phyloP scores from a whole-genome alignment of 129 eudicot species.

The Lactuca saligna region DNA sequence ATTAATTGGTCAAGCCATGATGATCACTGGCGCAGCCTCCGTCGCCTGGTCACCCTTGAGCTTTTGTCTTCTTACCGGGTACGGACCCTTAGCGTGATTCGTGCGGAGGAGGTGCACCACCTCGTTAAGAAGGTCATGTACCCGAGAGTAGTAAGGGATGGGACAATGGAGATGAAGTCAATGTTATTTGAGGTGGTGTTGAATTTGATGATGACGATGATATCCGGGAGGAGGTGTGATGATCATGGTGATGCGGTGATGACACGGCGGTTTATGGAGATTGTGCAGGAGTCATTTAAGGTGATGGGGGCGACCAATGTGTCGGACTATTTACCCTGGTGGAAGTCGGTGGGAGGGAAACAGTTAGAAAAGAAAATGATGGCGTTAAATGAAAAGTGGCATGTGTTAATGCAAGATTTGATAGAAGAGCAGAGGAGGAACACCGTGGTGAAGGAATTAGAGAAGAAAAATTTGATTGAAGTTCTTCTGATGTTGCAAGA shows the following conservation, averaged over 20 bases:
- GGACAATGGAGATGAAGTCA: conserved; percentile 28
- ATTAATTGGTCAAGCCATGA: conserved; percentile 28
- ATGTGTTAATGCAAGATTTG: conserved; percentile 39
- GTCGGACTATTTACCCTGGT: conserved; percentile 44
- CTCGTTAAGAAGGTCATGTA: conserved; percentile 14
- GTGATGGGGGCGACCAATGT: conserved; percentile 34
- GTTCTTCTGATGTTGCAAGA: conserved; percentile 36
- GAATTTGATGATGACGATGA: conserved; percentile 52
- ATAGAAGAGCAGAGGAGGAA: conserved; percentile 29
- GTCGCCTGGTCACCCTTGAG: conserved; percentile 24
- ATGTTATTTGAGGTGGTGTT: conserved; percentile 40
- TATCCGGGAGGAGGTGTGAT: conserved; percentile 50
- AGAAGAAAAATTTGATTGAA: conserved; percentile 36
- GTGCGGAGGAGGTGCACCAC: conserved; percentile 24
- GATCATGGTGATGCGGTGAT: conserved; percentile 33
- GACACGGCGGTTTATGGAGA: conserved; percentile 37
- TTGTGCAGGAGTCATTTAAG: conserved; percentile 29
- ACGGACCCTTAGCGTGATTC: background rate
- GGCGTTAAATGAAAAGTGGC: conserved; percentile 30
- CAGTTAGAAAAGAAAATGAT: conserved; percentile 36
- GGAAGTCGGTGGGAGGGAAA: conserved; percentile 38
- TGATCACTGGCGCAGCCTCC: conserved; percentile 28
- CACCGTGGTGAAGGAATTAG: background rate
- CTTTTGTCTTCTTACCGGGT: conserved; percentile 26
- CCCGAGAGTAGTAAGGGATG: background rate